Conservation (phyloP, 148 eudicot species). For the Arbutus unedo region DNA sequence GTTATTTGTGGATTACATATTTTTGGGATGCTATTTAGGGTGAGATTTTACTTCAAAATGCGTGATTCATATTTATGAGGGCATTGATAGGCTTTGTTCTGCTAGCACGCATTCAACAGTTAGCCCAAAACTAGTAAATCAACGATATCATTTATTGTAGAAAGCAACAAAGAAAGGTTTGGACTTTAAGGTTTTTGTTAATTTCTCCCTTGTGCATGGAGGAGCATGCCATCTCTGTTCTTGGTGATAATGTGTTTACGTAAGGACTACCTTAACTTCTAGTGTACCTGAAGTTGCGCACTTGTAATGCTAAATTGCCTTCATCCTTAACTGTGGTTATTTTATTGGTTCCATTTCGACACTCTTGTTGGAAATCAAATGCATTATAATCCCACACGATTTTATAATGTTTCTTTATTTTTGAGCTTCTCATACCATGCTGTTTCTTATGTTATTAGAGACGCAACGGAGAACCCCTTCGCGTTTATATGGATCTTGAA, state of each 20-base stretch:
- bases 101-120: background rate
- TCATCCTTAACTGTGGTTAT: background rate
- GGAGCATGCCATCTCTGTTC: background rate
- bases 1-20: no score
- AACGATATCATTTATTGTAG: background rate
- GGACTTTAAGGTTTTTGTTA: background rate
- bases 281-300: background rate
- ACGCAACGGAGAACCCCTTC: constrained; percentile 73
- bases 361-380: no score
- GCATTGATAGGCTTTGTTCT: no score
- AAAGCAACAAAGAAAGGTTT: background rate
- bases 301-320: background rate
- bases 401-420: constrained; percentile 1
- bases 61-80: no score
- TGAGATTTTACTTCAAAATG: background rate
- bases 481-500: constrained; percentile 95
- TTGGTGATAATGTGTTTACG: background rate
- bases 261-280: background rate
- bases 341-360: background rate
- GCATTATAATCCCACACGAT: background rate
- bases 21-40: background rate
- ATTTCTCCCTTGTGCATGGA: background rate
- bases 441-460: constrained; percentile 49
- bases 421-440: constrained; percentile 11
- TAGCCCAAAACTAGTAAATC: background rate